Conservation (phyloP, 2,329 filamentous ascomycete species). For the Colletotrichum orbiculare region DNA sequence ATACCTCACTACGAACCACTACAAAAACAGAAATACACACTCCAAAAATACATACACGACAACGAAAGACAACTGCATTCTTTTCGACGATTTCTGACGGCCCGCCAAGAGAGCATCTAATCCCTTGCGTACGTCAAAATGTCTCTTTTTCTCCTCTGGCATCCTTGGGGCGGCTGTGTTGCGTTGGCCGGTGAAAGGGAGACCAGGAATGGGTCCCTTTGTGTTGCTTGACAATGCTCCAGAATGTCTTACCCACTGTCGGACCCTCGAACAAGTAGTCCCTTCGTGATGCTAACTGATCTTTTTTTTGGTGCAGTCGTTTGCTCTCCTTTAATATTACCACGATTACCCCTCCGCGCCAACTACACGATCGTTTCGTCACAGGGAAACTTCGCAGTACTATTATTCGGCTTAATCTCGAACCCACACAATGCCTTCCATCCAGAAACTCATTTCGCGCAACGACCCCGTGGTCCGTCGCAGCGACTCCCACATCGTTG, state of each 20-base stretch:
- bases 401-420: conserved; percentile 17
- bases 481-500: conserved; percentile 43
- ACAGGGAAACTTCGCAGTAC: conserved; percentile 13
- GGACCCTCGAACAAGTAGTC: conserved; percentile 15
- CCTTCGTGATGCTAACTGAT: conserved; percentile 25
- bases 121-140: conserved; percentile 34
- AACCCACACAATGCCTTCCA: conserved; percentile 48
- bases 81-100: conserved; percentile 30
- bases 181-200: conserved; percentile 18
- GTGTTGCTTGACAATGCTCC: conserved; percentile 25
- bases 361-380: conserved; percentile 4
- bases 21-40: conserved; percentile 8
- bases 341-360: conserved; percentile 23
- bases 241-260: conserved; percentile 25
- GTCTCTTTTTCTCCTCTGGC: not conserved
- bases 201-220: conserved; percentile 18
- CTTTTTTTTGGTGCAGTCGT: conserved; percentile 8
- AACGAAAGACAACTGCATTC: conserved; percentile 33
- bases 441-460: conserved; percentile 52
- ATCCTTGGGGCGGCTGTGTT: no score
- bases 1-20: not conserved
- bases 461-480: conserved; percentile 53
- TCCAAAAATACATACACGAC: conserved; percentile 34
- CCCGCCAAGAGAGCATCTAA: conserved; percentile 32
- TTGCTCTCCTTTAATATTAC: conserved; percentile 26